phyloP scores from a whole-genome alignment of 2,329 filamentous ascomycete species.

The Penicillium olsonii region DNA sequence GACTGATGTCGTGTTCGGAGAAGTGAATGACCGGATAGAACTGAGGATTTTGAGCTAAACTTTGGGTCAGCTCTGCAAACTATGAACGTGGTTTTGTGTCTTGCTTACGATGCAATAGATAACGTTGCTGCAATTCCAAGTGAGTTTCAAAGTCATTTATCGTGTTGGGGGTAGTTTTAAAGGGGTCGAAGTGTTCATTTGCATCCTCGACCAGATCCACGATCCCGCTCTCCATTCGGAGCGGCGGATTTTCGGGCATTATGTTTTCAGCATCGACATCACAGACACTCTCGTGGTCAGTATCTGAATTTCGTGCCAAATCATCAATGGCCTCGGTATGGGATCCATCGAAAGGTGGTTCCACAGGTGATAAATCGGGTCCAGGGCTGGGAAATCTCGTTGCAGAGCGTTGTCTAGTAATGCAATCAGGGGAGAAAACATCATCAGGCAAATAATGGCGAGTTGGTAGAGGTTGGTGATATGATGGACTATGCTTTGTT shows the following conservation, averaged over 20 bases:
- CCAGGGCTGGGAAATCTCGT: neutral
- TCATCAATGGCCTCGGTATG: neutral
- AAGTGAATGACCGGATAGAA: conserved; percentile 47
- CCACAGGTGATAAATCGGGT: neutral
- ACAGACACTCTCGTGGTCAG: neutral
- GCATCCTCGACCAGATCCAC: conserved; percentile 18
- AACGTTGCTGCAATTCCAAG: neutral
- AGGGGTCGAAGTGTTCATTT: conserved; percentile 12
- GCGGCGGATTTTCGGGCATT: neutral
- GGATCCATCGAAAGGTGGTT: neutral
- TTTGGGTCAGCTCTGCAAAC: neutral
- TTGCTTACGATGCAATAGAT: conserved; percentile 18
- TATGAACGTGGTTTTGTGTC: no score
- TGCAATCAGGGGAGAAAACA: conserved; percentile 31
- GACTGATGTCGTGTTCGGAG: conserved; percentile 40
- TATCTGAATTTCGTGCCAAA: neutral
- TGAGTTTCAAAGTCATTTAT: conserved; percentile 14
- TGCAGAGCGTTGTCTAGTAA: conserved; percentile 9
- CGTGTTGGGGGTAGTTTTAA: no score
- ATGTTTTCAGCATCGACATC: neutral
- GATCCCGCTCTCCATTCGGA: conserved; percentile 2
- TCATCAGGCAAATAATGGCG: conserved; percentile 18
- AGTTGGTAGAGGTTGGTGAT: neutral
- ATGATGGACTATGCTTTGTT: conserved; percentile 18
- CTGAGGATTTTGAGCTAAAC: conserved; percentile 21